Evolutionary conservation across 306 rosid species (phyloP).

Genomic region (Inga laurina): DNA sequence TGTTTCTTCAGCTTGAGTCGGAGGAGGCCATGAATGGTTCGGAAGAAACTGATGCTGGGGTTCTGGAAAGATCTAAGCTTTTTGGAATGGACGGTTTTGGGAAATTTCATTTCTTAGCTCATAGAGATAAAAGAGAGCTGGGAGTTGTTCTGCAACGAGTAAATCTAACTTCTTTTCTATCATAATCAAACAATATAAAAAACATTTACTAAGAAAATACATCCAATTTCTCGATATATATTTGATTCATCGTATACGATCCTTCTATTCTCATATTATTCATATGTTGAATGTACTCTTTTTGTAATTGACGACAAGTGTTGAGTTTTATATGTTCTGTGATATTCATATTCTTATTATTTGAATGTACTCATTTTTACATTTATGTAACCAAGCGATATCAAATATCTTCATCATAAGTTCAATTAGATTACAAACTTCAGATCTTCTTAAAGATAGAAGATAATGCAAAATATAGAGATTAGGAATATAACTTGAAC

Average conservation of each 20-base stretch:
- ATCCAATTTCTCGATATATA: not conserved
- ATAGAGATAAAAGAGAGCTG: not conserved
- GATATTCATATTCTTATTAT: not conserved
- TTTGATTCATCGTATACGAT: not conserved
- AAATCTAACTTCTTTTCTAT: not conserved
- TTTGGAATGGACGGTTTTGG: conserved; percentile 19
- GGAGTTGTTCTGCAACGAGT: conserved; percentile 7
- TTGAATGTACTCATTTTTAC: too few species aligned
- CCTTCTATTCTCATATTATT: not conserved
- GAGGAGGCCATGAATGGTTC: not conserved
- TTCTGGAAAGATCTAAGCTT: not conserved
- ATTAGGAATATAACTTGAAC: not conserved
- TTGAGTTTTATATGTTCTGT: not conserved
- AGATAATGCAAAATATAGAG: not conserved
- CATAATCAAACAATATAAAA: not conserved
- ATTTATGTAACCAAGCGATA: too few species aligned
- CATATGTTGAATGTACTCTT: not conserved
- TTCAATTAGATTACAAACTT: not conserved
- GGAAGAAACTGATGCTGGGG: not conserved
- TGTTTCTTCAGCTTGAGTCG: not conserved
- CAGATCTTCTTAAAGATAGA: not conserved
- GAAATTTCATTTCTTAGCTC: not conserved
- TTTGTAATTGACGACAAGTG: not conserved
- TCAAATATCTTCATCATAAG: not conserved
- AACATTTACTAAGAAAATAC: not conserved